phyloP scores from a whole-genome alignment of 352 stramenopile species.

The Pythium myriotylum region DNA sequence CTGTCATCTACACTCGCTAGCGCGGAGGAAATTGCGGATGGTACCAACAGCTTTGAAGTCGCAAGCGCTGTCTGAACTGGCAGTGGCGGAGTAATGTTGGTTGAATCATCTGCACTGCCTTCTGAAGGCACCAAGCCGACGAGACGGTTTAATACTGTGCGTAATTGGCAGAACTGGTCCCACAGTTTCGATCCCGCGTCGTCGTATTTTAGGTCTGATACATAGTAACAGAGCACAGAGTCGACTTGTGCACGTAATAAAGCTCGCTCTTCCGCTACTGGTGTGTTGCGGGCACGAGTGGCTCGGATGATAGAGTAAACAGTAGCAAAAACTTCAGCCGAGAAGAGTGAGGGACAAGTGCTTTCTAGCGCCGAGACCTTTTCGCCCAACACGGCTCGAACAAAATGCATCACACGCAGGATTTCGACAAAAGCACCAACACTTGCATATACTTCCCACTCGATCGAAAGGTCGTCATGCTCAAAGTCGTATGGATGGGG shows the following conservation, averaged over 20 bases:
- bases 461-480: conserved; percentile 42
- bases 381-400: conserved; percentile 54
- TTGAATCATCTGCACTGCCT: not conserved
- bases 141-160: conserved; percentile 19
- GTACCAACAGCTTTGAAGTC: conserved; percentile 17
- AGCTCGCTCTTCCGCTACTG: not conserved
- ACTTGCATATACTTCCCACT: conserved; percentile 52
- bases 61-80: not conserved
- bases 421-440: conserved; percentile 53
- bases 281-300: conserved; percentile 2
- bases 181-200: conserved; percentile 20
- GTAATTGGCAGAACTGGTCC: conserved; percentile 27
- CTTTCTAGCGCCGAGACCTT: conserved; percentile 1
- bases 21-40: conserved; percentile 3
- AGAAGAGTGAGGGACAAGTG: conserved; percentile 58
- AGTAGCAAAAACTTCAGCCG: conserved; percentile 61
- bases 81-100: not conserved
- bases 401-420: conserved; percentile 58
- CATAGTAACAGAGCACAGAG: conserved; percentile 28
- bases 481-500: conserved; percentile 21
- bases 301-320: conserved; percentile 43
- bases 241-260: conserved; percentile 23
- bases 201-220: conserved; percentile 23
- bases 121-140: conserved; percentile 16
- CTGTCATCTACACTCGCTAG: not conserved